A percentile compares a stretch with the other conserved stretches of the same genome.
phyloP scores from a whole-genome alignment of 1,284 basidiomycete species.

The Moesziomyces antarcticus region DNA sequence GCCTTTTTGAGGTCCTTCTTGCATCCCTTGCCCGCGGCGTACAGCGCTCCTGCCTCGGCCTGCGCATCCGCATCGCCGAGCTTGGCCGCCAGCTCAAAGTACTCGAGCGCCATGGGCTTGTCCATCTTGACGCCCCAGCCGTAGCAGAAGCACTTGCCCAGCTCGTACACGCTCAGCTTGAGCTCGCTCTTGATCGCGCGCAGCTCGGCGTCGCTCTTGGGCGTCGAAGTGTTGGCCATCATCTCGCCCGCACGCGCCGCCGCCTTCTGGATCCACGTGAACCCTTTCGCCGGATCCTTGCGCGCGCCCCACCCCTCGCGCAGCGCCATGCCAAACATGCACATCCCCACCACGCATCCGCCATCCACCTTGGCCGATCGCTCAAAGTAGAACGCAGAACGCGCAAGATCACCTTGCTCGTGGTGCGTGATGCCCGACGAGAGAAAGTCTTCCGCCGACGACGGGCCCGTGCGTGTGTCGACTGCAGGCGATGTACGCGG shows the following conservation, averaged over 20 bases:
- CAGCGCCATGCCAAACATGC: conserved; percentile 89
- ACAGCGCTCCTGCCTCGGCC: conserved; percentile 79
- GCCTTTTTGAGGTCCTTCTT: conserved; percentile 88
- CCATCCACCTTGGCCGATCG: conserved; percentile 79
- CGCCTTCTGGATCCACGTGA: conserved; percentile 83
- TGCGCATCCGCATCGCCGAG: conserved; percentile 88
- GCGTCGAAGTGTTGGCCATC: conserved; percentile 72
- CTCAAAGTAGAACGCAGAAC: conserved; percentile 83
- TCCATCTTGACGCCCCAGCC: conserved; percentile 89
- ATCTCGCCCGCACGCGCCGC: conserved; percentile 84
- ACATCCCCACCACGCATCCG: conserved; percentile 87
- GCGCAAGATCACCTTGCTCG: conserved; percentile 78
- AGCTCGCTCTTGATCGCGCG: conserved; percentile 76
- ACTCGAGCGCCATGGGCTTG: conserved; percentile 74
- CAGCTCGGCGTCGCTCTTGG: conserved; percentile 67
- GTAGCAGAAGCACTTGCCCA: conserved; percentile 89
- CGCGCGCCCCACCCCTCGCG: conserved; percentile 87
- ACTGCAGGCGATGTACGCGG: conserved; percentile 31
- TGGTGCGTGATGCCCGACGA: conserved; percentile 79
- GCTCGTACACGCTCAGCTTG: conserved; percentile 88
- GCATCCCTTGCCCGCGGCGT: conserved; percentile 81
- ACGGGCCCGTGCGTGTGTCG: conserved; percentile 49
- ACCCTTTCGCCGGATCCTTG: conserved; percentile 75
- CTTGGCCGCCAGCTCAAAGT: conserved; percentile 83
- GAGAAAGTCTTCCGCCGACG: conserved; percentile 57